A percentile compares a stretch with the other conserved stretches of the same genome.
Evolutionary conservation across 768 basidiomycete species (phyloP).

Genomic region (Phylloporus arenicola): DNA sequence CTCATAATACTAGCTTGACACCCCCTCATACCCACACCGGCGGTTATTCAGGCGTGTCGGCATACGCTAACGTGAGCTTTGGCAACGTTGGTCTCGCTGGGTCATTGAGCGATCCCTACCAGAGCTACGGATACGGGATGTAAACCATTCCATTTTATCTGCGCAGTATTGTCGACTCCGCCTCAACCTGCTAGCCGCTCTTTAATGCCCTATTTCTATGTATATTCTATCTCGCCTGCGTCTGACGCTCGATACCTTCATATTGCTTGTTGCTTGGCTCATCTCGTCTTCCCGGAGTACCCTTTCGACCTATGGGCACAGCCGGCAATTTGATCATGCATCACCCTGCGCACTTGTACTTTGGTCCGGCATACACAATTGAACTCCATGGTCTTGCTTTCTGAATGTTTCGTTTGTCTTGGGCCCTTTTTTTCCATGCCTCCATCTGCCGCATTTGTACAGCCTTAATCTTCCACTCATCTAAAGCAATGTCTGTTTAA

Average conservation of each 20-base stretch:
- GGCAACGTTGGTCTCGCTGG: constrained; percentile 43
- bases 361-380: constrained; percentile 55
- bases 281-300: constrained; percentile 34
- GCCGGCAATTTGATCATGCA: constrained; percentile 43
- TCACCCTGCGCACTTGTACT: constrained; percentile 64
- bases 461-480: constrained; percentile 35
- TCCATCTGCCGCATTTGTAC: constrained; percentile 45
- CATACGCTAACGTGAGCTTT: constrained; percentile 51
- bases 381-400: constrained; percentile 36
- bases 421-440: constrained; percentile 17
- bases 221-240: constrained; percentile 32
- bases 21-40: constrained; percentile 50
- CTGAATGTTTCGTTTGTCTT: constrained; percentile 28
- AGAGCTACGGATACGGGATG: constrained; percentile 78
- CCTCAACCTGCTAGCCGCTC: constrained; percentile 18
- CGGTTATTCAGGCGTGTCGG: constrained; percentile 53
- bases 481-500: constrained; percentile 40
- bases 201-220: constrained; percentile 34
- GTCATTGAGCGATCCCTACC: constrained; percentile 70
- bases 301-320: constrained; percentile 31
- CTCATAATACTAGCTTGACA: constrained; percentile 58
- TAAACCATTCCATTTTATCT: constrained; percentile 34
- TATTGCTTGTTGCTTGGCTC: constrained; percentile 33
- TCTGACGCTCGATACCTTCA: constrained; percentile 33
- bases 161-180: constrained; percentile 25